phyloP scores from a whole-genome alignment of 345 rosid species.

The Ceriops decandra region DNA sequence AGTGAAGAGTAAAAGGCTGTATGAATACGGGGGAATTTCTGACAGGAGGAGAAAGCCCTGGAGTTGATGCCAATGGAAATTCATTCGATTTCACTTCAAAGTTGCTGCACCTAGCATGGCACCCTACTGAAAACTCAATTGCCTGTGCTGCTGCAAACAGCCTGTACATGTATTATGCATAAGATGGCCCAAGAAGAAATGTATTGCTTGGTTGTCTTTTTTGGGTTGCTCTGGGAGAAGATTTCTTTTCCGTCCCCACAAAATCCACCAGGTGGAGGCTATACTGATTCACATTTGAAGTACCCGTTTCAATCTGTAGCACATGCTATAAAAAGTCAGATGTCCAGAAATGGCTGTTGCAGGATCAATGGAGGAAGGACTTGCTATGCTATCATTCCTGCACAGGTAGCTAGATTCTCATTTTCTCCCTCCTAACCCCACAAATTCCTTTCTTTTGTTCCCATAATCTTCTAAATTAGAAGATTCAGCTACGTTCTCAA shows the following conservation, averaged over 20 bases:
- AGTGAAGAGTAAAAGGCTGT: no score
- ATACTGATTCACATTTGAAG: constrained; percentile 23
- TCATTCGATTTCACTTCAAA: constrained; percentile 50
- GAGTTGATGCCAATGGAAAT: constrained; percentile 48
- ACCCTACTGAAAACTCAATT: constrained; percentile 49
- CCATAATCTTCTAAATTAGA: constrained; percentile 37
- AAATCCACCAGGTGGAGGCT: constrained; percentile 36
- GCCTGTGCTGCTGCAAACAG: constrained; percentile 62
- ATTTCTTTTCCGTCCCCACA: constrained; percentile 34
- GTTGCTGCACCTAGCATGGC: constrained; percentile 60
- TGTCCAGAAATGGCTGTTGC: constrained; percentile 28
- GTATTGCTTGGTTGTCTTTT: constrained; percentile 29
- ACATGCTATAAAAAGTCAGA: constrained; percentile 21
- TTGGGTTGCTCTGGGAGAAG: constrained; percentile 48
- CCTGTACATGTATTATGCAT: constrained; percentile 63
- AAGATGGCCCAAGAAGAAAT: constrained; percentile 23
- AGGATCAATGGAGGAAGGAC: constrained; percentile 42
- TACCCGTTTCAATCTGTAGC: constrained; percentile 31
- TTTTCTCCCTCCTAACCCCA: constrained; percentile 19
- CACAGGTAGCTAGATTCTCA: constrained; percentile 40
- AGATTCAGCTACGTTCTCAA: constrained; percentile 41
- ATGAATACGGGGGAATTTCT: not conserved
- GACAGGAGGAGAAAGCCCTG: constrained; percentile 40
- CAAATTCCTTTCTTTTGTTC: constrained; percentile 3
- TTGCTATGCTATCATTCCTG: constrained; percentile 23